Base-by-base conservation (phyloP, 169 alveolate species). In the Plasmodium coatneyi region DNA sequence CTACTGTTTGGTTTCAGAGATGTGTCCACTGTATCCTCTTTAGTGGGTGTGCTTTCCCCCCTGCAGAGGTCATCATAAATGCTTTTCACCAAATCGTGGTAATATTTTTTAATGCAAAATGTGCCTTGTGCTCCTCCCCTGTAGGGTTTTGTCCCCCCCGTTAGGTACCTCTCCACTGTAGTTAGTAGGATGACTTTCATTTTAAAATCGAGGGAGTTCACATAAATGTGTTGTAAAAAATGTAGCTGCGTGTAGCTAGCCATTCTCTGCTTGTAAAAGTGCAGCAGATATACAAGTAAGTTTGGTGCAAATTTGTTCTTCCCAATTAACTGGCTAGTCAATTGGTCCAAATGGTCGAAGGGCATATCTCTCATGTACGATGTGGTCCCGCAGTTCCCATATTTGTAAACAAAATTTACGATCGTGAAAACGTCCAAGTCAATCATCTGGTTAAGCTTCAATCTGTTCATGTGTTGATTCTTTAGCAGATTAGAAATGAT, bases 181-280 rank as follows among this genome's bases (percentile, higher is more conserved):
- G 95, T 71, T 25, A 91, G 56, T 16, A 91, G 74, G 28, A 91
- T 80, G n/a, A 91, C 92, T 81, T 91, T 91, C 95, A 91, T 91
- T 91, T 91, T 91, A 16, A 91, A 70, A 6, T 80, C 79, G 28
- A 91, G 39, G 22, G 74, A 60, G 71, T 79, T 39, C 30, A 49
- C 36, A 78, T 22, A n/a, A 79, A 89, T 89, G 41, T 66, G 32
- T 43, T 79, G 43, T 5, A 89, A 43, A 52, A 89, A 78, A 19
- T n/a, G 34, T 79, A 28, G 12, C 10, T 60, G 34, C 0, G 54
- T 12, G 22, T 70, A n/a, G 54, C 12, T 39, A 76, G 83, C 49
- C 49, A 49, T 43, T 36, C 92, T 80, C 19, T 49, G 52, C 49
- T 81, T 91, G 76, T 80, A 91, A 46, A 46, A 91, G 52, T 91